These are phyloP conservation scores for Fusarium annulatum DNA, from an alignment of 2,329 filamentous ascomycete species.

Conservation along the genomic window DNA sequence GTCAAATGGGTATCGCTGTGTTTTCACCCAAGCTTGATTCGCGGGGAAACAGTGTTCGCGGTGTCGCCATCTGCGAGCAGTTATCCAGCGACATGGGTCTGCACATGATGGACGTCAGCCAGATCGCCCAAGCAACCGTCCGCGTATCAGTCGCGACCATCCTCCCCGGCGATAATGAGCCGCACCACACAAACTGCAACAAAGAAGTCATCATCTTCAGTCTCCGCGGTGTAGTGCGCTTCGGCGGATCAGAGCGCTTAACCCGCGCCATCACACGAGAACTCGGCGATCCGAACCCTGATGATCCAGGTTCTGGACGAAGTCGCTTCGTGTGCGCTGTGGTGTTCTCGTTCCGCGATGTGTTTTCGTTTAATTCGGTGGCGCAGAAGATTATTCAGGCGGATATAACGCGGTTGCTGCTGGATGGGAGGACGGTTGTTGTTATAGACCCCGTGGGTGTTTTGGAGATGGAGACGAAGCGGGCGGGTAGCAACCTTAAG, in stretches of 20 bases:
- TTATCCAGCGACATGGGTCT: conserved; percentile 49
- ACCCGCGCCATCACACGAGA: conserved; percentile 48
- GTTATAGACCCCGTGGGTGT: conserved; percentile 47
- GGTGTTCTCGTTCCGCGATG: conserved; percentile 49
- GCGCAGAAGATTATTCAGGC: conserved; percentile 47
- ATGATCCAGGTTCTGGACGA: conserved; percentile 44
- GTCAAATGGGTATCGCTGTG: conserved; percentile 48
- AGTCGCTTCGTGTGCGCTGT: conserved; percentile 45
- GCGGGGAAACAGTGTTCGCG: conserved; percentile 49
- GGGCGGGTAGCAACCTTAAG: conserved; percentile 14
- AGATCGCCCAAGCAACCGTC: conserved; percentile 47
- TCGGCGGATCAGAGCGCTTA: conserved; percentile 49
- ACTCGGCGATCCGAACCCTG: conserved; percentile 33
- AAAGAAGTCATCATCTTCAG: conserved; percentile 48
- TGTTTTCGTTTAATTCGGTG: conserved; percentile 47
- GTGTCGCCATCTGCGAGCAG: conserved; percentile 48
- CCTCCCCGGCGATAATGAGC: conserved; percentile 41
- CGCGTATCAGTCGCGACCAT: conserved; percentile 47
- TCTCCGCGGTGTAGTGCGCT: conserved; percentile 49
- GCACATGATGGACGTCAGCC: conserved; percentile 52
- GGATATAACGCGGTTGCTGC: conserved; percentile 41
- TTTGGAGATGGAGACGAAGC: conserved; percentile 34
- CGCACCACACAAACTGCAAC: conserved; percentile 42
- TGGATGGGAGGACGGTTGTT: conserved; percentile 44
- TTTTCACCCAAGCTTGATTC: conserved; percentile 49